phyloP scores from a whole-genome alignment of 345 rosid genomes.

The Heritiera littoralis region DNA sequence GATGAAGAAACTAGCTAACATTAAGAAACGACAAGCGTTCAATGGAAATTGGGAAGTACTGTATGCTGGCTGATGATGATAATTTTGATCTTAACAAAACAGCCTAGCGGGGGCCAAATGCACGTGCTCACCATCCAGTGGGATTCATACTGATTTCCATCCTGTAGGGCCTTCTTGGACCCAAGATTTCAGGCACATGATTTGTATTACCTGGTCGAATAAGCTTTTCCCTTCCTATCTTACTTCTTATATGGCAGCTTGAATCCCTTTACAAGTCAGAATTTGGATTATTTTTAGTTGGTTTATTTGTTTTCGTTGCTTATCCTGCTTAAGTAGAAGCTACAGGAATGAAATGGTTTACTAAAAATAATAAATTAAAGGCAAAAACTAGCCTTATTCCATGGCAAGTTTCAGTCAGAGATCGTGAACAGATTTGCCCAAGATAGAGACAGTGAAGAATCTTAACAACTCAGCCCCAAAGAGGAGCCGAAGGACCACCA shows the following conservation, averaged over 20 bases:
- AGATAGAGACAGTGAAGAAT: conserved; percentile 7
- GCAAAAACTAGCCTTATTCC: neutral
- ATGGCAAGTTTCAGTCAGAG: neutral
- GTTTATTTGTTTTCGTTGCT: neutral
- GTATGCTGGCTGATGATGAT: neutral
- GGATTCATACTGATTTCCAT: neutral
- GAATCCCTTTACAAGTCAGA: neutral
- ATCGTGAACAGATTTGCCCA: conserved; percentile 1
- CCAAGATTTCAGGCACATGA: conserved; percentile 30
- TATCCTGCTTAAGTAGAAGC: neutral
- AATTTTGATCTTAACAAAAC: conserved; percentile 17
- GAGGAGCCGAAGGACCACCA: conserved; percentile 10
- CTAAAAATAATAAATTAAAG: neutral
- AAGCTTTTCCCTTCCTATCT: neutral
- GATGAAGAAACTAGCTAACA: conserved; percentile 5
- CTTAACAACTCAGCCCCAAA: neutral
- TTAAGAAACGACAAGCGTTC: neutral
- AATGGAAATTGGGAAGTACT: neutral
- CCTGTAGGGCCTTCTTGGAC: conserved; percentile 31
- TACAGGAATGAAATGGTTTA: neutral
- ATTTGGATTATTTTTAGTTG: neutral
- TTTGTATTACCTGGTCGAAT: neutral
- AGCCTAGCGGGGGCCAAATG: neutral
- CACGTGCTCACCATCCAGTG: conserved; percentile 13
- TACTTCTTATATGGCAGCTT: neutral